Evolutionary conservation across 768 basidiomycete species (phyloP), one percentile per base, ranked within the genome.

Genomic region (Trametes gibbosa): DNA sequence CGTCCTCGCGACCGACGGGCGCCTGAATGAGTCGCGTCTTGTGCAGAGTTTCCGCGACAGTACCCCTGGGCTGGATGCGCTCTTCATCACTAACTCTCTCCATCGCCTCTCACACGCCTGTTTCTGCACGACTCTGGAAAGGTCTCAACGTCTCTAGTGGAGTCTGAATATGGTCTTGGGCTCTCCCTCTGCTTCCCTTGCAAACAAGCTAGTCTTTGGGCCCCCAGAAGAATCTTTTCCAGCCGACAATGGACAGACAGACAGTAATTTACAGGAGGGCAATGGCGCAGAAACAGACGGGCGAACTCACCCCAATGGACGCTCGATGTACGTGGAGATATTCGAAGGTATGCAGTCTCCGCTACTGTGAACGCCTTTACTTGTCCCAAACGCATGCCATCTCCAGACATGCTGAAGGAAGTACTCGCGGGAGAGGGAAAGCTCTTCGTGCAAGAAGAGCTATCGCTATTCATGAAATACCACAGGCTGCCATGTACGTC

Each of bases 371-470:
- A 47, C 23, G 32, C 35, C 21, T 13, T 2, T 8, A 21, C 25
- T 42, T 39, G 50, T 43, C 24, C 48, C 16, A 19, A 10, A 8
- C n/a, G 12, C 29, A 17, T 34, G 23, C 21, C 34, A 5, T 39
- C 10, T 1, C 24, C 53, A 86, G 86, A 85, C 14, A 86, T 86
- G 79, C 67, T 88, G 34, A 59, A 68, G 21, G 81, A 80, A 0
- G 81, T 87, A 1, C 58, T 87, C 16, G 68, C 66, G 23, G 68
- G 75, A 16, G 86, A 88, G 58, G 59, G 63, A 0, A 79, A 80
- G 64, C 73, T 89, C n/a, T 82, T 89, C 65, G 70, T 73, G 9
- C 56, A 70, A 1, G 63, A 73, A 3, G 87, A 89, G 70, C 59
- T 80, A 6, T 72, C 69, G 23, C 75, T 78, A 32, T 65, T 87